Percentiles rank a stretch among this genome's conserved stretches.
These are phyloP conservation scores for Vigna trinervia DNA, from an alignment of 306 rosid species.

Conservation along the genomic window DNA sequence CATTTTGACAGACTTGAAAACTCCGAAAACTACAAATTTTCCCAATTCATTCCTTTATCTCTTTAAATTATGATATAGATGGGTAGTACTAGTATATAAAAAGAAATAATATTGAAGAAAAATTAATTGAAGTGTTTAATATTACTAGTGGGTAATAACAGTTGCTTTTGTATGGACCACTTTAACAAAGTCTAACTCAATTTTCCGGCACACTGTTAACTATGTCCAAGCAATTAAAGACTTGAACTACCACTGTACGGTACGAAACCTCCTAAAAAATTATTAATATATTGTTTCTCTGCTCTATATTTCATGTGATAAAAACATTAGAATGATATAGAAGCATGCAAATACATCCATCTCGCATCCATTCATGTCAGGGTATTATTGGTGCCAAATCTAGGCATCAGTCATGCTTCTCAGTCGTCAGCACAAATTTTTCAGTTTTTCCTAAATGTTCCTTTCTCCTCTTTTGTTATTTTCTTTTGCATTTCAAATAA, in stretches of 20 bases:
- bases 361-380: conserved; percentile 24
- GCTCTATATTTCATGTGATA: conserved; percentile 2
- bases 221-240: conserved; percentile 19
- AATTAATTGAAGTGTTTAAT: not conserved
- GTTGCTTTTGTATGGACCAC: conserved; percentile 30
- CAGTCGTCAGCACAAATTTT: conserved; percentile 21
- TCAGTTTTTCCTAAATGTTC: conserved; percentile 35
- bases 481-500: not conserved
- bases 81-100: not conserved
- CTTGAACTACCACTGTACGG: conserved; percentile 1
- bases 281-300: not conserved
- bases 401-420: conserved; percentile 27
- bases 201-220: not conserved
- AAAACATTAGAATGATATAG: not conserved
- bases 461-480: conserved; percentile 20
- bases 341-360: conserved; percentile 13
- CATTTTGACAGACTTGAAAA: conserved; percentile 44
- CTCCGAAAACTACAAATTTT: conserved; percentile 20
- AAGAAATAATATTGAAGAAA: not conserved
- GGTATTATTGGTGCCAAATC: conserved; percentile 37
- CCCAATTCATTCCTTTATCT: not conserved
- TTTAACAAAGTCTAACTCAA: not conserved
- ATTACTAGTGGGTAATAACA: not conserved
- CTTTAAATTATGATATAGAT: not conserved
- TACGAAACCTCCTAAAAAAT: not conserved